These are phyloP conservation scores for Pascua sp. DNA, from an alignment of 1,284 basidiomycete species.

Conservation along the genomic window DNA sequence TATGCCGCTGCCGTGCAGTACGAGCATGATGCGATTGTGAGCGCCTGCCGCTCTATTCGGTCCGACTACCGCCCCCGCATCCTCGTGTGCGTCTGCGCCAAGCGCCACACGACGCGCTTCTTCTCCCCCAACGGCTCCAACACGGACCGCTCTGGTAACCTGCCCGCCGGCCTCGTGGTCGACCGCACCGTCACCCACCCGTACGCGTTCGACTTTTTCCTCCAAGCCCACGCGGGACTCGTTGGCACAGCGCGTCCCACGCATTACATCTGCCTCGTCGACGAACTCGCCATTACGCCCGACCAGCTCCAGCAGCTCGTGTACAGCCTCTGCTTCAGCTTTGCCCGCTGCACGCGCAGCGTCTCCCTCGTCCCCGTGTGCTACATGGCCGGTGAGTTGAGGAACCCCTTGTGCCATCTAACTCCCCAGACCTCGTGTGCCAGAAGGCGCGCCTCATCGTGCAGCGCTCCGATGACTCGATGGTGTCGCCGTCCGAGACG, in stretches of 20 bases:
- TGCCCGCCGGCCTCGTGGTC: slow-evolving; percentile 44
- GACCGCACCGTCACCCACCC: slow-evolving; percentile 49
- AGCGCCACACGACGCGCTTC: slow-evolving; percentile 51
- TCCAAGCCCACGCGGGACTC: slow-evolving; percentile 40
- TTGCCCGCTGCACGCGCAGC: slow-evolving; percentile 49
- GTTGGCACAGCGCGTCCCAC: slow-evolving; percentile 39
- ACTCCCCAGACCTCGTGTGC: slow-evolving; percentile 37
- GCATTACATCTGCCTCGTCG: slow-evolving; percentile 40
- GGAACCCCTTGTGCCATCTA: not conserved
- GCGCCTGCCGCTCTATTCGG: slow-evolving; percentile 27
- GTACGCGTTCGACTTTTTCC: slow-evolving; percentile 50
- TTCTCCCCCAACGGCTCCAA: slow-evolving; percentile 40
- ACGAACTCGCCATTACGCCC: slow-evolving; percentile 45
- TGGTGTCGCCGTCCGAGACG: slow-evolving; percentile 29
- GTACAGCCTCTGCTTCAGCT: slow-evolving; percentile 50
- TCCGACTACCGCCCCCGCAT: slow-evolving; percentile 28
- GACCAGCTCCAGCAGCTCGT: slow-evolving; percentile 45
- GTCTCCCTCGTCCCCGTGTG: slow-evolving; percentile 48
- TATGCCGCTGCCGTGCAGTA: slow-evolving; percentile 47
- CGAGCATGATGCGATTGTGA: slow-evolving; percentile 47
- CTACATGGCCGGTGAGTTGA: slow-evolving; percentile 50
- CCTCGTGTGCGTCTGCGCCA: slow-evolving; percentile 41
- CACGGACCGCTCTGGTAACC: slow-evolving; percentile 47
- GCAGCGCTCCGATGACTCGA: slow-evolving; percentile 21
- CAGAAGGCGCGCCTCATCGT: slow-evolving; percentile 43